These are phyloP conservation scores for Pseudoperonospora humuli DNA, from an alignment of 352 stramenopile species.

Conservation along the genomic window DNA sequence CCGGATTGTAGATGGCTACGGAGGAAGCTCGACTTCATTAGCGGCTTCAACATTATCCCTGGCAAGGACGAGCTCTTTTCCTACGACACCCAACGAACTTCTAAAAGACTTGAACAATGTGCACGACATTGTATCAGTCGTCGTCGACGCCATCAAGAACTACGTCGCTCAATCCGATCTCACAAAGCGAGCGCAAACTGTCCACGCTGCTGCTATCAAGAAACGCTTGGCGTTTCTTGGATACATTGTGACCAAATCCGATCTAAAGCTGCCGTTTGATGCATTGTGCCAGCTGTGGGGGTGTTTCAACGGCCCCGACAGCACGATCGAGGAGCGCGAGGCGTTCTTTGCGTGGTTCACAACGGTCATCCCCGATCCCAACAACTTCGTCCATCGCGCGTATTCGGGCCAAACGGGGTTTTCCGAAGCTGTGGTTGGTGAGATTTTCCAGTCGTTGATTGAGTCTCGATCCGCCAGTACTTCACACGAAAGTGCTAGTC, in stretches of 20 bases:
- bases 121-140: conserved; percentile 48
- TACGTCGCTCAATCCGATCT: conserved; percentile 24
- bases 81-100: conserved; percentile 41
- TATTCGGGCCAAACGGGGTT: conserved; percentile 59
- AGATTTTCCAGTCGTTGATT: conserved; percentile 46
- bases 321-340: conserved; percentile 28
- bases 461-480: conserved; percentile 8
- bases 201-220: conserved; percentile 16
- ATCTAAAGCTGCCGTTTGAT: conserved; percentile 59
- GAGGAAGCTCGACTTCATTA: conserved; percentile 24
- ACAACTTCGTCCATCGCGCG: conserved; percentile 61
- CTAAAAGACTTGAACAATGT: conserved; percentile 61
- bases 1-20: conserved; percentile 48
- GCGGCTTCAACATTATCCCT: conserved; percentile 34
- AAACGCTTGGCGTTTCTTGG: conserved; percentile 65
- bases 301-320: conserved; percentile 39
- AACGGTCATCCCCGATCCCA: conserved; percentile 52
- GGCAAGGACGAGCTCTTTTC: conserved; percentile 25
- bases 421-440: conserved; percentile 33
- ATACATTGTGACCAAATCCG: conserved; percentile 67
- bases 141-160: conserved; percentile 48
- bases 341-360: conserved; percentile 76
- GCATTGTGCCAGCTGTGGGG: conserved; percentile 51
- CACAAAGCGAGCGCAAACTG: conserved; percentile 3
- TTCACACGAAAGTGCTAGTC: conserved; percentile 5